phyloP scores from a whole-genome alignment of 805 yeast genomes.

The Candida railenensis region DNA sequence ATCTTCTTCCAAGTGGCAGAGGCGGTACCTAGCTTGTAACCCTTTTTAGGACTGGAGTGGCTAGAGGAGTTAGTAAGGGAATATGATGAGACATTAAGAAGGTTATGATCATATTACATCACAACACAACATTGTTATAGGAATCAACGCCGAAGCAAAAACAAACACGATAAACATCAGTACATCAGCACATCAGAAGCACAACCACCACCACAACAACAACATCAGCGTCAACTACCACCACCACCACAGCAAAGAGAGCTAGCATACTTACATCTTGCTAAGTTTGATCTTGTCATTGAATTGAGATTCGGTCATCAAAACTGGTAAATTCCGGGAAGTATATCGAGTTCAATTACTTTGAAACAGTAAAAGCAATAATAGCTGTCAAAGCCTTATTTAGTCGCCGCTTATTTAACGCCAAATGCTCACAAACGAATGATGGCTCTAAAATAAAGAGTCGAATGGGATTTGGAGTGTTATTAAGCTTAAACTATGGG shows the following conservation, averaged over 20 bases:
- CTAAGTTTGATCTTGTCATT: conserved; percentile 21
- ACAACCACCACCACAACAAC: neutral
- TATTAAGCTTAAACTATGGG: no score
- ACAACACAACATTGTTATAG: neutral
- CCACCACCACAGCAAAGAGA: neutral
- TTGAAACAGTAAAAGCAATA: no score
- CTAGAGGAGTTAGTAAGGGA: conserved; percentile 12
- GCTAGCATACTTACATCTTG: conserved; percentile 21
- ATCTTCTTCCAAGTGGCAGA: conserved; percentile 43
- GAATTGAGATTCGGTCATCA: conserved; percentile 7
- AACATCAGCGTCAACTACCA: neutral
- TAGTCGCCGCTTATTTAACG: no score
- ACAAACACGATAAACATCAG: neutral
- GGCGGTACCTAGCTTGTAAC: conserved; percentile 38
- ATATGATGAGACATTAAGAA: neutral
- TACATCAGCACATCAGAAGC: neutral
- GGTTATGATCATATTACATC: neutral
- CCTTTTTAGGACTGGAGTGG: conserved; percentile 32
- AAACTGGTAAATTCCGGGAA: no score
- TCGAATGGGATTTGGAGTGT: no score
- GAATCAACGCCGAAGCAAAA: no score
- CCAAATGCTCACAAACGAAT: no score
- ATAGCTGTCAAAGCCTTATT: no score
- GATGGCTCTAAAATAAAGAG: no score
- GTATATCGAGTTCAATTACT: no score